Conservation (phyloP, 2,329 filamentous ascomycete genomes). For the Calonectria pauciramosa region DNA sequence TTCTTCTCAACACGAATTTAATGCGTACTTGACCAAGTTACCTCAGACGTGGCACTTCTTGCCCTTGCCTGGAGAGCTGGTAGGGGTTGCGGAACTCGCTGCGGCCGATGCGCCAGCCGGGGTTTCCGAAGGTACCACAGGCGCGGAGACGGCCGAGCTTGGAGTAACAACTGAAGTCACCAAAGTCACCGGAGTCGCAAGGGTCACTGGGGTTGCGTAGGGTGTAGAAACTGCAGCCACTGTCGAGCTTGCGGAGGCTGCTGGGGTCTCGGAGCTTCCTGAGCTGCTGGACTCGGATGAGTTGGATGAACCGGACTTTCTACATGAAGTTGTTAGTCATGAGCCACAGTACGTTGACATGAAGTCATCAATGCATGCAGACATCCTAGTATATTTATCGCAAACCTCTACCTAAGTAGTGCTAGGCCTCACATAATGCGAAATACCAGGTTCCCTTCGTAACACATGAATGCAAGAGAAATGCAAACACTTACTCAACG, state of each 20-base stretch:
- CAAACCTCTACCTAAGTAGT: neutral
- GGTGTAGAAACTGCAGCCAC: neutral
- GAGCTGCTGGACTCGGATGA: neutral
- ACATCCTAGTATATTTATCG: neutral
- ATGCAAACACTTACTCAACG: conserved; percentile 15
- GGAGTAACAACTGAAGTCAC: neutral
- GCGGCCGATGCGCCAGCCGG: neutral
- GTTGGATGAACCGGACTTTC: neutral
- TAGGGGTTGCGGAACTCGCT: neutral
- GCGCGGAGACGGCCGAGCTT: neutral
- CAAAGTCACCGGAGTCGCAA: neutral
- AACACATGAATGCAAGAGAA: neutral
- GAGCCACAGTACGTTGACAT: neutral
- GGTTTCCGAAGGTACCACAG: neutral
- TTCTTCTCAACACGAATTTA: neutral
- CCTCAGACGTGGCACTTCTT: neutral
- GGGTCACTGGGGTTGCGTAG: neutral
- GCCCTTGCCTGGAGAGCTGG: neutral
- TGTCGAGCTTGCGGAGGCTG: neutral
- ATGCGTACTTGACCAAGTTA: neutral
- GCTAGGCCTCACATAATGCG: neutral
- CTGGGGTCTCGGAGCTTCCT: neutral
- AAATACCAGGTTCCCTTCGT: neutral
- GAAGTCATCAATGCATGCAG: neutral
- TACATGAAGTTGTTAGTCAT: neutral